Evolutionary conservation across 2,329 filamentous ascomycete genomes (phyloP).

Genomic region (Trichocomaceae sp.): DNA sequence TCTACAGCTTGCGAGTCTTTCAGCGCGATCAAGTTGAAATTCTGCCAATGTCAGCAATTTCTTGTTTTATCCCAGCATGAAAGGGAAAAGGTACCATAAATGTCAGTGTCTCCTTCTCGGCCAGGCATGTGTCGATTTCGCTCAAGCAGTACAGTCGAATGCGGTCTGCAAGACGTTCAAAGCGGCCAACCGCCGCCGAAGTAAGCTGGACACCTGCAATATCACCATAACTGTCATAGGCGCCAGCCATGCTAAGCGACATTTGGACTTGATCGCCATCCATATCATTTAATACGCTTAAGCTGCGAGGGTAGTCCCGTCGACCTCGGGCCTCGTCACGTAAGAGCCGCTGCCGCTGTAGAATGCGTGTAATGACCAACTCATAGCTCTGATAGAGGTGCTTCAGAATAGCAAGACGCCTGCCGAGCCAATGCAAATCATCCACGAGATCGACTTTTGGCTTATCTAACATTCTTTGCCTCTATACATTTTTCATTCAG

Average conservation of each 20-base stretch:
- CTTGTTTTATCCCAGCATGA: background rate
- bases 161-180: conserved; percentile 54
- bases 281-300: conserved; percentile 21
- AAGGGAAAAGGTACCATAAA: conserved; percentile 47
- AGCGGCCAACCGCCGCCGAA: conserved; percentile 50
- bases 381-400: conserved; percentile 58
- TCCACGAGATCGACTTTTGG: conserved; percentile 42
- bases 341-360: conserved; percentile 45
- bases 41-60: conserved; percentile 40
- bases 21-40: conserved; percentile 70
- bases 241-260: conserved; percentile 17
- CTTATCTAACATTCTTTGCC: conserved; percentile 50
- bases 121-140: conserved; percentile 58
- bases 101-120: conserved; percentile 64
- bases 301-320: conserved; percentile 15
- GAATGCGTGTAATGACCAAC: conserved; percentile 55
- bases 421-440: conserved; percentile 53
- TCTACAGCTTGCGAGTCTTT: conserved; percentile 68
- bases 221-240: conserved; percentile 16
- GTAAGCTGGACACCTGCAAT: conserved; percentile 37
- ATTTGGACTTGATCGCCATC: conserved; percentile 37
- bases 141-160: conserved; percentile 57
- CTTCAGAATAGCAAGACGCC: conserved; percentile 55
- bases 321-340: conserved; percentile 28
- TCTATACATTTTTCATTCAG: conserved; percentile 27